These are phyloP conservation scores for Fomitopsis palustris DNA, from an alignment of 1,284 basidiomycete species.

Conservation along the genomic window DNA sequence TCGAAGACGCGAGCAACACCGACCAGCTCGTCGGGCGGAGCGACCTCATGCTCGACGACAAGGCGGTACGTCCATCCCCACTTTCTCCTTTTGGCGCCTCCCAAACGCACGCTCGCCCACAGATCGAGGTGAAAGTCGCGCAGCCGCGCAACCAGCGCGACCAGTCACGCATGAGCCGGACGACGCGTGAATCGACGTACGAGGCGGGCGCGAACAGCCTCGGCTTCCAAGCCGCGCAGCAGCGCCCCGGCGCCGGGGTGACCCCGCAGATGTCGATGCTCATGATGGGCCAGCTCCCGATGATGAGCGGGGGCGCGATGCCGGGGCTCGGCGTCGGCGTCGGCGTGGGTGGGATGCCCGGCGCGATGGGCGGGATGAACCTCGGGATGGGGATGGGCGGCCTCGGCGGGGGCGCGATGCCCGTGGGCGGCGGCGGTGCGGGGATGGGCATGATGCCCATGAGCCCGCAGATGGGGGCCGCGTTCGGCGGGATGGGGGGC, in stretches of 20 bases:
- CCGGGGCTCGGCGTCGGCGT: slow-evolving; percentile 30
- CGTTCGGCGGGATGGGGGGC: slow-evolving; percentile 25
- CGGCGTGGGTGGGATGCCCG: slow-evolving; percentile 25
- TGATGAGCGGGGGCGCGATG: slow-evolving; percentile 14
- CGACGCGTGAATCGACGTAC: slow-evolving; percentile 16
- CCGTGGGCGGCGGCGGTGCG: slow-evolving; percentile 14
- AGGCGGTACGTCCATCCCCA: slow-evolving; percentile 54
- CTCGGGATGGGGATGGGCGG: slow-evolving; percentile 12
- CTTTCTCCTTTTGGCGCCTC: no score
- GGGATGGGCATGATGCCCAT: slow-evolving; percentile 23
- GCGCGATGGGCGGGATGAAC: slow-evolving; percentile 28
- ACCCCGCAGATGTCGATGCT: slow-evolving; percentile 49
- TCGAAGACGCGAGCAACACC: slow-evolving; percentile 73
- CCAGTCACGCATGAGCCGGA: slow-evolving; percentile 34
- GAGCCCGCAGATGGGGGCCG: not conserved
- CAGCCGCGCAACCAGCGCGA: slow-evolving; percentile 74
- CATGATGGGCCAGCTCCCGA: slow-evolving; percentile 49
- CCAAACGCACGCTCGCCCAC: not conserved
- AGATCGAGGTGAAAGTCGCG: slow-evolving; percentile 88
- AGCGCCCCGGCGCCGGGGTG: slow-evolving; percentile 18
- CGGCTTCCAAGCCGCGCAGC: slow-evolving; percentile 23
- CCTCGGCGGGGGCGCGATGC: slow-evolving; percentile 18
- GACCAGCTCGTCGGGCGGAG: slow-evolving; percentile 70
- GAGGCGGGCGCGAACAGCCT: slow-evolving; percentile 14
- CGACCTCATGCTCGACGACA: slow-evolving; percentile 74